phyloP scores from a whole-genome alignment of 164 flowering plant genomes.

The Aristolochia contorta region DNA sequence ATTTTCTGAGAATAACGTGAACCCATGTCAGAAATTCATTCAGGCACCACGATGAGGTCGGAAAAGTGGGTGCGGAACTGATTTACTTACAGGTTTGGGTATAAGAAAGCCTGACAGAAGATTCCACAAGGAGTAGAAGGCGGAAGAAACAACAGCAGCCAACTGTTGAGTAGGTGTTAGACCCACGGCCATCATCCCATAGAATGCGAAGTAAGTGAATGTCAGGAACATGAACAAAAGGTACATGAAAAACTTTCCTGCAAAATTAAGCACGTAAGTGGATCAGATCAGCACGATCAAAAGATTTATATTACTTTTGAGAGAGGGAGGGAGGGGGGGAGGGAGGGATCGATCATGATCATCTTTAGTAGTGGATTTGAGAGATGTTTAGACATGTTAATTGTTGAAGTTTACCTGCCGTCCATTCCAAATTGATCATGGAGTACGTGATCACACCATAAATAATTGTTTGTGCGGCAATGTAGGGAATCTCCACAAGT shows the following conservation, averaged over 20 bases:
- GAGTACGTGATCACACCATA: slow-evolving; percentile 68
- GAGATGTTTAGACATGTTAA: too few species aligned
- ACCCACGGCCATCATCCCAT: slow-evolving; percentile 92
- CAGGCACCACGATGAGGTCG: too few species aligned
- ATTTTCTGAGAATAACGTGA: slow-evolving; percentile 33
- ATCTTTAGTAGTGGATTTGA: too few species aligned
- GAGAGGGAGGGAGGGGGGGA: too few species aligned
- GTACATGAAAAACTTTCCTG: slow-evolving; percentile 70
- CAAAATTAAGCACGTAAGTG: slow-evolving; percentile 6
- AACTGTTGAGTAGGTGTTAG: slow-evolving; percentile 59
- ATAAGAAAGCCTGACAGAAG: slow-evolving; percentile 81
- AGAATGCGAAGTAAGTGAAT: slow-evolving; percentile 73
- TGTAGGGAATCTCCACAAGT: slow-evolving; percentile 81
- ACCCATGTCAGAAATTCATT: not conserved
- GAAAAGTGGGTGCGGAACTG: not conserved
- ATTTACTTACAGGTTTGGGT: slow-evolving; percentile 56
- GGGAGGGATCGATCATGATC: too few species aligned
- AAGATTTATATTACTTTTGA: too few species aligned
- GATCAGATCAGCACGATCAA: too few species aligned
- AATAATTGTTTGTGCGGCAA: slow-evolving; percentile 48
- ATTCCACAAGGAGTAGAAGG: slow-evolving; percentile 90
- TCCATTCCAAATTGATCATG: slow-evolving; percentile 69
- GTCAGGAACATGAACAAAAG: slow-evolving; percentile 75
- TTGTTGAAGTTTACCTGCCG: slow-evolving; percentile 54
- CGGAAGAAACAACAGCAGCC: slow-evolving; percentile 79